These are phyloP conservation scores for Nigrospora sphaerica DNA, from an alignment of 2,329 filamentous ascomycete species.

Conservation along the genomic window DNA sequence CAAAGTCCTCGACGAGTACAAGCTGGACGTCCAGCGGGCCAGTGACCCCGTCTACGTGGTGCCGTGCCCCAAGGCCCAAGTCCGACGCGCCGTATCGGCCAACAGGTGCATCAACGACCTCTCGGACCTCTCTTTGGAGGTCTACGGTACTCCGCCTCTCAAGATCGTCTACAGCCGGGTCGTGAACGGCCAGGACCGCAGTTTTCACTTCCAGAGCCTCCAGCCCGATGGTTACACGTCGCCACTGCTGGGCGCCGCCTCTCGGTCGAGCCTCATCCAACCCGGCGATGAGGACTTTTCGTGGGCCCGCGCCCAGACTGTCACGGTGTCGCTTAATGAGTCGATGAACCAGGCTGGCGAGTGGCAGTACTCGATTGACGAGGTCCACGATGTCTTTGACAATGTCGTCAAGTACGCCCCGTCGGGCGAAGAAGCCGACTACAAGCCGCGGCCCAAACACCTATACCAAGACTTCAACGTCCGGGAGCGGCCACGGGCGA, in stretches of 20 bases:
- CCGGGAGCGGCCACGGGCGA: constrained; percentile 74
- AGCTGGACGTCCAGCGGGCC: constrained; percentile 78
- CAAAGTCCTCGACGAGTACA: constrained; percentile 86
- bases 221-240: constrained; percentile 83
- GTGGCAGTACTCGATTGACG: constrained; percentile 87
- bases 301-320: constrained; percentile 71
- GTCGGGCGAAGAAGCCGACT: constrained; percentile 60
- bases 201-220: constrained; percentile 86
- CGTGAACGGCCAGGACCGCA: constrained; percentile 75
- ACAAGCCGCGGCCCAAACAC: constrained; percentile 50
- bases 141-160: constrained; percentile 82
- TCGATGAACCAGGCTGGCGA: constrained; percentile 71
- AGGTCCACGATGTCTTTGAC: constrained; percentile 84
- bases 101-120: constrained; percentile 81
- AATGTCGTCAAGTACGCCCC: constrained; percentile 73
- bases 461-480: constrained; percentile 76
- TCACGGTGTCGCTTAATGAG: constrained; percentile 83
- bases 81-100: constrained; percentile 54
- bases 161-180: constrained; percentile 88
- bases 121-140: constrained; percentile 76
- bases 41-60: constrained; percentile 78
- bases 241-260: constrained; percentile 59
- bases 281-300: constrained; percentile 59
- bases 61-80: constrained; percentile 70
- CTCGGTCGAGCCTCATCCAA: constrained; percentile 48